Percentiles rank a stretch among this genome's conserved stretches.
Conservation (phyloP, 768 basidiomycete genomes). For the Cyclocybe aegerita region DNA sequence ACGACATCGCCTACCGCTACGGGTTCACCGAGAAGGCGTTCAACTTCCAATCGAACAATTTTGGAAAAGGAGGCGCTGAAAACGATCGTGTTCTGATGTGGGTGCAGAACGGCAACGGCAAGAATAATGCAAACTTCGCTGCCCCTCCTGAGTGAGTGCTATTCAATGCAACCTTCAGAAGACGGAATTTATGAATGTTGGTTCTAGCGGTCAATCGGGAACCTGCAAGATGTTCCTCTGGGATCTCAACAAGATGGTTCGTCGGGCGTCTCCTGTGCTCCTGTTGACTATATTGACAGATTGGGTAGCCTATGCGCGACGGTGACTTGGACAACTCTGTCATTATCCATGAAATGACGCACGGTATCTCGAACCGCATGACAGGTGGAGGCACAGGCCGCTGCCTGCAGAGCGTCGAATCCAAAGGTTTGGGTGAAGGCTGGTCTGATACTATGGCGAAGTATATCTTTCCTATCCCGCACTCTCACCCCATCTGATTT, state of each 20-base stretch:
- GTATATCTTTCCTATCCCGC: constrained; percentile 17
- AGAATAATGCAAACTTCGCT: constrained; percentile 43
- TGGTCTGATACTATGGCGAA: constrained; percentile 55
- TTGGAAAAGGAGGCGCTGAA: constrained; percentile 50
- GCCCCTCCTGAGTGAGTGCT: constrained; percentile 12
- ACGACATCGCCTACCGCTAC: constrained; percentile 44
- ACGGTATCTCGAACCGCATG: constrained; percentile 52
- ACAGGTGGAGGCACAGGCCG: constrained; percentile 58
- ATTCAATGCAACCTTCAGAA: neutral
- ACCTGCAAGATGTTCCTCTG: constrained; percentile 41
- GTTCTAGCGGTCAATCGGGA: constrained; percentile 24
- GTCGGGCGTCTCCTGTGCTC: constrained; percentile 9
- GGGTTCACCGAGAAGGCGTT: constrained; percentile 52
- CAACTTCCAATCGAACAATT: constrained; percentile 59
- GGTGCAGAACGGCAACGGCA: constrained; percentile 49
- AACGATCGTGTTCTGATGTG: constrained; percentile 54
- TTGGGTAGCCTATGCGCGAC: constrained; percentile 51
- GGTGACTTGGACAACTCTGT: constrained; percentile 66
- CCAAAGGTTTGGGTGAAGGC: constrained; percentile 67
- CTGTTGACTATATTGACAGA: constrained; percentile 3
- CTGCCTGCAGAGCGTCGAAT: constrained; percentile 62
- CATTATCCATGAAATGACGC: constrained; percentile 51
- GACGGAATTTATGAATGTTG: neutral
- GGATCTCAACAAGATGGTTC: constrained; percentile 28
- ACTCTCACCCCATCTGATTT: neutral